These are phyloP conservation scores for Dothideomycetes sp. DNA, from an alignment of 2,329 filamentous ascomycete genomes.

Conservation along the genomic window DNA sequence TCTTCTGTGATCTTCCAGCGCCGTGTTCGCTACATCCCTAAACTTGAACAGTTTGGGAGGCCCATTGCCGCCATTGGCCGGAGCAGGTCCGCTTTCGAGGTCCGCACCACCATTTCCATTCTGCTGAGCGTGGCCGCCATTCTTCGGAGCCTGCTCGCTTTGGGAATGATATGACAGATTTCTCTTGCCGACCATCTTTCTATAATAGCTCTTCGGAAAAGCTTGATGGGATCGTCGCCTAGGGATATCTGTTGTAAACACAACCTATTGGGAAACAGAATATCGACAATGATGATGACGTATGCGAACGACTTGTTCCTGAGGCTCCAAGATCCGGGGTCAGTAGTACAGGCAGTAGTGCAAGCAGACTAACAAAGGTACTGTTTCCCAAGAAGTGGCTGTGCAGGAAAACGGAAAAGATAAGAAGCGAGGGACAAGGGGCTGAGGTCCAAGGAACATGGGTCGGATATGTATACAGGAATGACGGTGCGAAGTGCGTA, in stretches of 20 bases:
- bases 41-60: conserved; percentile 28
- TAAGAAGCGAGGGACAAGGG: no score
- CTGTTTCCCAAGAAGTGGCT: no score
- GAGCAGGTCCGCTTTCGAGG: conserved; percentile 11
- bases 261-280: no score
- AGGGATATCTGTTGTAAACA: not conserved
- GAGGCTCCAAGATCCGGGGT: no score
- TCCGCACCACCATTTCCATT: conserved; percentile 9
- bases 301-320: no score
- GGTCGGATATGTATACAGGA: no score
- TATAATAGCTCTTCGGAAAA: not conserved
- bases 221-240: not conserved
- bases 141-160: not conserved
- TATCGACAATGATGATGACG: no score
- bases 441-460: no score
- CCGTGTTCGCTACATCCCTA: conserved; percentile 36
- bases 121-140: conserved; percentile 1
- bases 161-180: not conserved
- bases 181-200: not conserved
- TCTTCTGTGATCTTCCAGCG: conserved; percentile 33
- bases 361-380: no score
- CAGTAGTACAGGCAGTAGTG: no score
- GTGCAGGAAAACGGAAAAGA: no score
- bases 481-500: no score
- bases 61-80: conserved; percentile 10